phyloP scores from a whole-genome alignment of 2,329 filamentous ascomycete species.

The Arthrobotrys musiformis region DNA sequence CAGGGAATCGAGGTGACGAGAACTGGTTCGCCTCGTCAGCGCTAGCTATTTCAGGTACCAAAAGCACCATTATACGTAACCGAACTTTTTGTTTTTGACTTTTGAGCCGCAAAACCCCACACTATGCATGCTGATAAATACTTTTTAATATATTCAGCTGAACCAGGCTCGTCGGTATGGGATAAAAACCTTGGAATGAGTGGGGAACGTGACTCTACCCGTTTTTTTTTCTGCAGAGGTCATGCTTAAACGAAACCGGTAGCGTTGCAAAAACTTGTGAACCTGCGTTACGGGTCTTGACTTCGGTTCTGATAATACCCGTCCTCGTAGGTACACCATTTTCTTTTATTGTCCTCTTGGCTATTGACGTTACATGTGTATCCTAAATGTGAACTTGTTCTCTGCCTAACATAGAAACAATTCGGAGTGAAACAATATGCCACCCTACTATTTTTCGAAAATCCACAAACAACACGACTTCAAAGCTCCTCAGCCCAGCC shows the following conservation, averaged over 20 bases:
- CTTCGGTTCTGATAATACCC: background rate
- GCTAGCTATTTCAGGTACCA: background rate
- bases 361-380: too few species aligned
- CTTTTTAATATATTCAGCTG: conserved; percentile 49
- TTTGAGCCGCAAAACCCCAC: conserved; percentile 47
- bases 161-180: conserved; percentile 14
- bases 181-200: background rate
- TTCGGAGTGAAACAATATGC: background rate
- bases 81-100: background rate
- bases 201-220: background rate
- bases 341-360: background rate
- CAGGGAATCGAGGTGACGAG: background rate
- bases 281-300: background rate
- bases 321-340: too few species aligned
- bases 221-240: background rate
- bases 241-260: background rate
- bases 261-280: background rate
- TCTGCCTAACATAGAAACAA: background rate
- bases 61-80: background rate
- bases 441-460: background rate
- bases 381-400: background rate
- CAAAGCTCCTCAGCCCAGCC: background rate
- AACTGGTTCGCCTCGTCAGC: background rate
- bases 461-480: background rate
- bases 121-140: conserved; percentile 52